phyloP scores from a whole-genome alignment of 2,329 filamentous ascomycete genomes.

The Cercospora sp. region DNA sequence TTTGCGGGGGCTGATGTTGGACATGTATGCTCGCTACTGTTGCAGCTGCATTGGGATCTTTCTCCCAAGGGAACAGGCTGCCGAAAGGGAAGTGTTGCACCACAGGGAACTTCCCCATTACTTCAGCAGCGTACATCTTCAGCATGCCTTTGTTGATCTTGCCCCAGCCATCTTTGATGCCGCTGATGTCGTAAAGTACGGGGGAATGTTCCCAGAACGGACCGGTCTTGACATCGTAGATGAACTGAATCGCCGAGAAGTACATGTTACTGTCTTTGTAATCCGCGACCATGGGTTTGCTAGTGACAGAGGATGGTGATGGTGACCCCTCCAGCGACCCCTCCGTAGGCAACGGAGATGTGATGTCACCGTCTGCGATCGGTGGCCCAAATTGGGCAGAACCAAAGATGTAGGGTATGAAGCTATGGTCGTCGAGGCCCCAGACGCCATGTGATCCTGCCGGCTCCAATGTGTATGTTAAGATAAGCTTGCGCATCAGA shows the following conservation, averaged over 20 bases:
- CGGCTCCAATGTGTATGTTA: constrained; percentile 89
- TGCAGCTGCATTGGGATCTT: constrained; percentile 45
- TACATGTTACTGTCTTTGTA: constrained; percentile 64
- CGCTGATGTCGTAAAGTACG: constrained; percentile 90
- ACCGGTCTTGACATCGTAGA: constrained; percentile 93
- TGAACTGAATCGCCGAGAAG: constrained; percentile 93
- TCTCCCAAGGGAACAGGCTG: constrained; percentile 51
- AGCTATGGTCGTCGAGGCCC: constrained; percentile 97
- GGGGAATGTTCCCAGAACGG: constrained; percentile 95
- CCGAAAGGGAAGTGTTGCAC: constrained; percentile 80
- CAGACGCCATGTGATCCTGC: constrained; percentile 96
- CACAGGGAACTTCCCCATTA: constrained; percentile 93
- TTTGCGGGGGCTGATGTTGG: constrained; percentile 35
- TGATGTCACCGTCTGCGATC: constrained; percentile 58
- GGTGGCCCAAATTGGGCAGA: constrained; percentile 84
- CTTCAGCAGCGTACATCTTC: constrained; percentile 98
- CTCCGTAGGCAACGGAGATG: constrained; percentile 65
- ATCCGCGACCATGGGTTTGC: constrained; percentile 43
- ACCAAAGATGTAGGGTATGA: constrained; percentile 90
- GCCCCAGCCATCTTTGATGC: constrained; percentile 84
- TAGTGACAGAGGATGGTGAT: constrained; percentile 65
- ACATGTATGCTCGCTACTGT: constrained; percentile 30
- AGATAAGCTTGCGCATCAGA: constrained; percentile 78
- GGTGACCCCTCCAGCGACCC: constrained; percentile 71
- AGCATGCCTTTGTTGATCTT: constrained; percentile 98